phyloP scores from a whole-genome alignment of 352 stramenopile genomes.

The Phytophthora ramorum region DNA sequence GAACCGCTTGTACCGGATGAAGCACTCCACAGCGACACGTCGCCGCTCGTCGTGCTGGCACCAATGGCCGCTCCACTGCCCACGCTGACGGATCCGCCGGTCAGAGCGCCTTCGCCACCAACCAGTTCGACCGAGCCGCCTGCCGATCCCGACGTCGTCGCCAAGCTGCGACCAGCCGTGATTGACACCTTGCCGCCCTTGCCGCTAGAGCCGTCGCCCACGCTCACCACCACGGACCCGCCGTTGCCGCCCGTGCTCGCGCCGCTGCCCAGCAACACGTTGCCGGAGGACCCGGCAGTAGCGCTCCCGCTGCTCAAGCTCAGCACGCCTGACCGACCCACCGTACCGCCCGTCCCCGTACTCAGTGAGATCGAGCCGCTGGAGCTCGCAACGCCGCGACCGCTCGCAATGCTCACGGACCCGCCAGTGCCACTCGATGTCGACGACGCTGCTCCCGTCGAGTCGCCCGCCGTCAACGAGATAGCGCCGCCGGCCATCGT shows the following conservation, averaged over 20 bases:
- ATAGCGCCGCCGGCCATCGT: constrained; percentile 20
- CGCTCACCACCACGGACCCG: constrained; percentile 29
- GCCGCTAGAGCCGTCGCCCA: constrained; percentile 13
- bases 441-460: background rate
- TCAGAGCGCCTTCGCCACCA: too few species aligned
- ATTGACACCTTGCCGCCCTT: constrained; percentile 24
- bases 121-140: too few species aligned
- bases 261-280: constrained; percentile 19
- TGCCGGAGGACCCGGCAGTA: constrained; percentile 16
- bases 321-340: constrained; percentile 17
- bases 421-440: constrained; percentile 3
- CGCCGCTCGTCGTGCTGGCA: constrained; percentile 3
- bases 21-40: constrained; percentile 13
- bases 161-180: constrained; percentile 8
- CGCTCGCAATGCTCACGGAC: constrained; percentile 26
- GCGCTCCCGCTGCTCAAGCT: constrained; percentile 8
- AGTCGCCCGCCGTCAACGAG: constrained; percentile 3
- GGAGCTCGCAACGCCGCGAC: constrained; percentile 26
- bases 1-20: background rate
- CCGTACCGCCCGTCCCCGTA: constrained; percentile 11
- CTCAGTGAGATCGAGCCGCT: constrained; percentile 33
- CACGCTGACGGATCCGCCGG: too few species aligned
- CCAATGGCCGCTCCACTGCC: too few species aligned
- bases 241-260: constrained; percentile 27
- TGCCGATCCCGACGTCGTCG: too few species aligned